A percentile compares a stretch with the other conserved stretches of the same genome.
These are phyloP conservation scores for Globisporangium alternatum DNA, from an alignment of 352 stramenopile species.

Conservation along the genomic window DNA sequence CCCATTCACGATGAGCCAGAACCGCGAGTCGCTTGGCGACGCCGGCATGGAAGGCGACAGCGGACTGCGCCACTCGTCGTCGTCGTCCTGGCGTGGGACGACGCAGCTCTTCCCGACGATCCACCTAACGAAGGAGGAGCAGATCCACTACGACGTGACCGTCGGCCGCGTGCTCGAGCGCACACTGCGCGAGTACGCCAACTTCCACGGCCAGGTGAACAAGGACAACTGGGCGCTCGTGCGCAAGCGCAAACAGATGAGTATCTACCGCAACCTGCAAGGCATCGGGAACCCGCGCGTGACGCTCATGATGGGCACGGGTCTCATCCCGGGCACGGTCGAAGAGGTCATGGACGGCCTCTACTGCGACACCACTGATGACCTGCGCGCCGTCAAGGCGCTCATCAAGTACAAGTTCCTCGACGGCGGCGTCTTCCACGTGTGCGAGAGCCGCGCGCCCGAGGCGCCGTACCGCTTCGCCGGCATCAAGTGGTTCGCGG, in stretches of 20 bases:
- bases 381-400: constrained; percentile 29
- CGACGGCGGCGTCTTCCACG: constrained; percentile 36
- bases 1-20: neutral
- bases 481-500: constrained; percentile 43
- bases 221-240: constrained; percentile 14
- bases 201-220: constrained; percentile 13
- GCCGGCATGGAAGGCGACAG: neutral
- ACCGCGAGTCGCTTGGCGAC: neutral
- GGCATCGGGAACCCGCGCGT: constrained; percentile 13
- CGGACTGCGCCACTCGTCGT: neutral
- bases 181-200: constrained; percentile 18
- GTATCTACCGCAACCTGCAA: constrained; percentile 17
- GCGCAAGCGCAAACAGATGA: constrained; percentile 18
- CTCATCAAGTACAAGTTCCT: constrained; percentile 30
- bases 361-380: constrained; percentile 38
- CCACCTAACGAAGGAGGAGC: constrained; percentile 18
- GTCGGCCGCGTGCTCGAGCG: constrained; percentile 19
- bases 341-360: constrained; percentile 40
- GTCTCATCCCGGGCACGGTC: constrained; percentile 10
- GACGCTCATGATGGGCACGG: constrained; percentile 16
- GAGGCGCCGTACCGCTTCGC: constrained; percentile 37
- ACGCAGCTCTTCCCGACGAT: constrained; percentile 21
- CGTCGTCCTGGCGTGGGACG: constrained; percentile 16
- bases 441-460: constrained; percentile 23
- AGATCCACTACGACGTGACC: constrained; percentile 21